These are phyloP conservation scores for Backusella westeae DNA, from an alignment of 192 early-diverging fungal genomes.

Conservation along the genomic window DNA sequence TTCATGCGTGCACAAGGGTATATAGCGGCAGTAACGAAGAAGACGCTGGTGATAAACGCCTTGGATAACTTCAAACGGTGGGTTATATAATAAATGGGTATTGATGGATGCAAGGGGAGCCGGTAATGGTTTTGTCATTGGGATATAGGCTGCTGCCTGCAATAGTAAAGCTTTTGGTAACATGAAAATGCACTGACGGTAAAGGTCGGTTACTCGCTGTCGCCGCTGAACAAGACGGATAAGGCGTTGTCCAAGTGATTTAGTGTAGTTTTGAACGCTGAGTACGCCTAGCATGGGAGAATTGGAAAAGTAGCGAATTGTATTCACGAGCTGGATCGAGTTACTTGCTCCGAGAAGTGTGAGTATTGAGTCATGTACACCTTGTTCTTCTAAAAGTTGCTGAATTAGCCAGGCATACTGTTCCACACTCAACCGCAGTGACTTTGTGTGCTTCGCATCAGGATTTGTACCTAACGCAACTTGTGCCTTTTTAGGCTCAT, in stretches of 20 bases:
- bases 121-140: conserved; percentile 20
- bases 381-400: conserved; percentile 28
- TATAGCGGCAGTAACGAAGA: conserved; percentile 8
- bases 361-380: conserved; percentile 8
- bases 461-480: conserved; percentile 20
- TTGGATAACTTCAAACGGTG: conserved; percentile 5
- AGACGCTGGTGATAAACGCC: conserved; percentile 1
- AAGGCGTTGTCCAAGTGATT: conserved; percentile 7
- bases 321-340: neutral
- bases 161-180: conserved; percentile 27
- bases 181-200: conserved; percentile 12
- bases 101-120: neutral
- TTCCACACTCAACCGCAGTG: conserved; percentile 21
- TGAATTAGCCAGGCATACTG: conserved; percentile 25
- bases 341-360: neutral
- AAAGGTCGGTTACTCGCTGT: neutral
- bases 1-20: conserved; percentile 17
- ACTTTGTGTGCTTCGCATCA: conserved; percentile 15
- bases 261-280: neutral
- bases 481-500: conserved; percentile 18
- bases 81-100: neutral
- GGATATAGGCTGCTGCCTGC: conserved; percentile 26
- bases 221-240: conserved; percentile 3
- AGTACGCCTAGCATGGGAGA: conserved; percentile 12
- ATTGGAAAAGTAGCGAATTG: neutral